Conservation (phyloP, 2,329 filamentous ascomycete species). For the Parastagonospora avenae region DNA sequence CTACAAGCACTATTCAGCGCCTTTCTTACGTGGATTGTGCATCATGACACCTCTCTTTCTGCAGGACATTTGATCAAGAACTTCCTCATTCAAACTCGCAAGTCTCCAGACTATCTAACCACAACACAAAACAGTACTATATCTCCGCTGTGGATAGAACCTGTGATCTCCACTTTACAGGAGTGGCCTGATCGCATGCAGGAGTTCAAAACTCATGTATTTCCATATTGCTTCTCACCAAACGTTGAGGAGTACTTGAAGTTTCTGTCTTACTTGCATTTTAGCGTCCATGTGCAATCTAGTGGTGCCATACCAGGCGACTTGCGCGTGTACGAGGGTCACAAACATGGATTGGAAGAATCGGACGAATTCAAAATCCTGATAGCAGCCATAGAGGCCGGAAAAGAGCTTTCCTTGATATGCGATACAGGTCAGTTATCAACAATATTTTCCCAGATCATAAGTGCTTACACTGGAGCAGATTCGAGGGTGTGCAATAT, state of each 20-base stretch:
- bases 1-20: conserved; percentile 27
- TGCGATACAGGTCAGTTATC: conserved; percentile 44
- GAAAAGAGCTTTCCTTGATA: conserved; percentile 54
- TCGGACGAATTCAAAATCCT: conserved; percentile 42
- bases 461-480: conserved; percentile 8
- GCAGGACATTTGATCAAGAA: conserved; percentile 47
- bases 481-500: conserved; percentile 28
- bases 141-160: conserved; percentile 46
- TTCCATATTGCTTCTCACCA: conserved; percentile 54
- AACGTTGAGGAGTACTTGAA: conserved; percentile 45
- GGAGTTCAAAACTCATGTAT: conserved; percentile 53
- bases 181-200: conserved; percentile 44
- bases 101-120: conserved; percentile 14
- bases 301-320: conserved; percentile 20
- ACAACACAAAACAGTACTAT: not conserved
- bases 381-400: conserved; percentile 49
- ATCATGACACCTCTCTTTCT: conserved; percentile 48
- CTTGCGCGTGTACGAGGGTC: conserved; percentile 7
- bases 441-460: not conserved
- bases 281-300: conserved; percentile 35
- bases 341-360: conserved; percentile 15
- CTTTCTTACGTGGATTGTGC: conserved; percentile 45
- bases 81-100: conserved; percentile 37
- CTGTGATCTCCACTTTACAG: conserved; percentile 40
- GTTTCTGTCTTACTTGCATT: conserved; percentile 48